Base-by-base conservation (phyloP, 257 asterid genomes). In the Solanum medicagineum region DNA sequence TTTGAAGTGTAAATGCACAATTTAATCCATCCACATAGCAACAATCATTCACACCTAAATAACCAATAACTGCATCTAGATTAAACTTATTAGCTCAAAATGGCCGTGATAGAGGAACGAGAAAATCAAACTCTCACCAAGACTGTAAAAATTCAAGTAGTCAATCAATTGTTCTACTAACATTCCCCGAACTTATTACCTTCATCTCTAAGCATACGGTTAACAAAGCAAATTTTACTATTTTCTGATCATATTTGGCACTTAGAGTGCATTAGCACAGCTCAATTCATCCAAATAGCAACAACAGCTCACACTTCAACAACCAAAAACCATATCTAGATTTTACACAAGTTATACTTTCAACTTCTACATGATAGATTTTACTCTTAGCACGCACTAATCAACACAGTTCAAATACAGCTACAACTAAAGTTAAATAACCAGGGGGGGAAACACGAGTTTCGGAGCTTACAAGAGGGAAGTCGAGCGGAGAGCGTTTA, bases 401-500 rank as follows among this genome's bases (percentile, higher is more conserved):
- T 11, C 81, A n/a, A 57, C 57, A 74, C 36, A 32, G 36, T 22
- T n/a, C 19, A 8, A 53, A 29, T 7, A 53, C 47, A 79, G 44
- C 49, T 79, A 14, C 56, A 29, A 29, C 6, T 53, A 15, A 79
- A 26, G 65, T 9, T 29, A 79, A 53, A 53, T 16, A 79, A 77
- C 81, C 81, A 75, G 60, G 17, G 26, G 20, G 29, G n/a, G 17
- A 75, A 49, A 45, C 15, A 8, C 0, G 62, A 49, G 62, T 24
- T 75, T 51, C 60, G 56, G 54, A 79, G 83, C 92, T 90, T 71
- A 96, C 99, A 55, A 91, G 90, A 13, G 98, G 98, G 80, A 95
- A 94, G 85, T 94, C 99, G 7, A 93, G 96, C 71, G 99, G 99
- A 42, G 98, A 93, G 29, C 98, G 98, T 87, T 97, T 98, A 79